Conservation (phyloP, 768 basidiomycete species). For the Dacryopinax primogenitus region DNA sequence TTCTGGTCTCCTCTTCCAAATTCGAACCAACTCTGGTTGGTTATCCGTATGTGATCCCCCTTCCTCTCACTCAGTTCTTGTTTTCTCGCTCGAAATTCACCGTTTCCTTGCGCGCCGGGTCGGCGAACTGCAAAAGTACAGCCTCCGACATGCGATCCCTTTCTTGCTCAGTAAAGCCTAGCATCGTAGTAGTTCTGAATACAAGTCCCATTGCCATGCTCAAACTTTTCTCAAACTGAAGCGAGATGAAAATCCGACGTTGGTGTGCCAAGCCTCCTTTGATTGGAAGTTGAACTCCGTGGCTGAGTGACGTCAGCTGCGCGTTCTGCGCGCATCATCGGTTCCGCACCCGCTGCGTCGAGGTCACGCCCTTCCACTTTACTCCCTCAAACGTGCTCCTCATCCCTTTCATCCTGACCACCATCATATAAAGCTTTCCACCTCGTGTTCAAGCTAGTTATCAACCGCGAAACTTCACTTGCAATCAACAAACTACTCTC, state of each 20-base stretch:
- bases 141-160: neutral
- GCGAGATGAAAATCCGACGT: neutral
- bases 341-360: neutral
- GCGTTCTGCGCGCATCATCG: neutral
- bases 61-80: neutral
- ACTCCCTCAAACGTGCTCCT: neutral
- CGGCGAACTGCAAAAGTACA: neutral
- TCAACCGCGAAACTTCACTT: neutral
- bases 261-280: neutral
- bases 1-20: neutral
- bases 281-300: neutral
- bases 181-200: neutral
- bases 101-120: neutral
- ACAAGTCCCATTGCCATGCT: neutral
- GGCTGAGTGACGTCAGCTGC: neutral
- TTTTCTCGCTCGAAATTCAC: neutral
- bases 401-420: neutral
- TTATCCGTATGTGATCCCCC: constrained; percentile 7
- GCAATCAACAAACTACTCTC: neutral
- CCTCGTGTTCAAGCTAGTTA: neutral
- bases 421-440: neutral
- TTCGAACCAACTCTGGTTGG: neutral
- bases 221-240: too few relatives aligned
- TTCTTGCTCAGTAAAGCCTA: neutral
- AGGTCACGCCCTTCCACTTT: neutral